phyloP scores from a whole-genome alignment of 2,329 filamentous ascomycete genomes.

The Colletotrichum zoysiae region DNA sequence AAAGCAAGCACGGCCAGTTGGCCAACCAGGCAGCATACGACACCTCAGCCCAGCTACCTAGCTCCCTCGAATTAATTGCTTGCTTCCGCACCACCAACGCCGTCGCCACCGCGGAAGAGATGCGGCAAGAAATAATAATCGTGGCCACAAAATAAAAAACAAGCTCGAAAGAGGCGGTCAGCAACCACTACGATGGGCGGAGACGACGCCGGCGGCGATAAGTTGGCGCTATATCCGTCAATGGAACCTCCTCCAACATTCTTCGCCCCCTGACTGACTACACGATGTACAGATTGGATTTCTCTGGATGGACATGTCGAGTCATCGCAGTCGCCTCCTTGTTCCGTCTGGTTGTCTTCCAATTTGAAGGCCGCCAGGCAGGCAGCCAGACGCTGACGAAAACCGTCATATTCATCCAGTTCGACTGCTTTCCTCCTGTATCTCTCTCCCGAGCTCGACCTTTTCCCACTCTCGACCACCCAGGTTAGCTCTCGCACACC shows the following conservation, averaged over 20 bases:
- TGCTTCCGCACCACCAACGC: conserved; percentile 11
- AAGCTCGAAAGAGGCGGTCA: conserved; percentile 37
- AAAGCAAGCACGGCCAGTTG: background rate
- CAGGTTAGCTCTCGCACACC: conserved; percentile 30
- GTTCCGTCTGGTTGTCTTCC: conserved; percentile 9
- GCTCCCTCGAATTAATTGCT: background rate
- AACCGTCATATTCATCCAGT: conserved; percentile 1
- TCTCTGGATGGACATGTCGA: conserved; percentile 21
- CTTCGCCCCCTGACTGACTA: conserved; percentile 14
- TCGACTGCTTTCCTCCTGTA: conserved; percentile 13
- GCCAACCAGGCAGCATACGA: conserved; percentile 20
- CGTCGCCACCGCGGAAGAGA: conserved; percentile 5
- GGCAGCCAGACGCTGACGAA: conserved; percentile 9
- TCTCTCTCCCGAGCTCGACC: conserved; percentile 19
- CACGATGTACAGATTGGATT: background rate
- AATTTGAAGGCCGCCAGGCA: conserved; percentile 2
- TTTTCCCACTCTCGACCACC: conserved; percentile 15
- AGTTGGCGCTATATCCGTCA: background rate
- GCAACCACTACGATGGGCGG: background rate
- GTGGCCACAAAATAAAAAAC: conserved; percentile 17
- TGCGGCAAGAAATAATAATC: conserved; percentile 6
- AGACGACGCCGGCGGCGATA: background rate
- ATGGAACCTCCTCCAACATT: conserved; percentile 34
- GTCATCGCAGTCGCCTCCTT: conserved; percentile 31
- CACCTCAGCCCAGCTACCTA: conserved; percentile 23